These are phyloP conservation scores for Blastobotrys elegans DNA, from an alignment of 1,139 yeast genomes.

Conservation along the genomic window DNA sequence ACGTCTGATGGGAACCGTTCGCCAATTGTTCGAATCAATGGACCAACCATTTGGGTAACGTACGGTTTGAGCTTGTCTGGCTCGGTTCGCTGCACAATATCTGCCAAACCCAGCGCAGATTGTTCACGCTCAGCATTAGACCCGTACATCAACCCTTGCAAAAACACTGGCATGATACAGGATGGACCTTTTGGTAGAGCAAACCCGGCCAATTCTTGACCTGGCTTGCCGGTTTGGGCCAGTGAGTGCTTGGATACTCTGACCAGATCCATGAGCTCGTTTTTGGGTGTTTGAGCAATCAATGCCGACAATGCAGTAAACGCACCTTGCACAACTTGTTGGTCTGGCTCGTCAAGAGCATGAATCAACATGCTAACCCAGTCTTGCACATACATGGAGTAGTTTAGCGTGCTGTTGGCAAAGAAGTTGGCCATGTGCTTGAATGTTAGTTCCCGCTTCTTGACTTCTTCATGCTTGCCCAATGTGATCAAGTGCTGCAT, in stretches of 20 bases:
- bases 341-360: slow-evolving; percentile 67
- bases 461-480: slow-evolving; percentile 70
- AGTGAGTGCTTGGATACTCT: slow-evolving; percentile 74
- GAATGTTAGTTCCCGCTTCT: slow-evolving; percentile 61
- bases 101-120: slow-evolving; percentile 87
- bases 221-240: slow-evolving; percentile 57
- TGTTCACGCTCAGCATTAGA: slow-evolving; percentile 74
- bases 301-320: slow-evolving; percentile 63
- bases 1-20: slow-evolving; percentile 88
- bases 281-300: slow-evolving; percentile 55
- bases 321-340: slow-evolving; percentile 61
- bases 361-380: slow-evolving; percentile 67
- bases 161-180: slow-evolving; percentile 82
- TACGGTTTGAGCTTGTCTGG: slow-evolving; percentile 74
- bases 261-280: slow-evolving; percentile 68
- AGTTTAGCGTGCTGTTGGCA: slow-evolving; percentile 58
- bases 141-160: slow-evolving; percentile 96
- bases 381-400: slow-evolving; percentile 69
- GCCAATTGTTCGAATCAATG: slow-evolving; percentile 95
- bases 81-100: slow-evolving; percentile 80
- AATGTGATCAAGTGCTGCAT: slow-evolving; percentile 75
- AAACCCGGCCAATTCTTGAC: slow-evolving; percentile 71
- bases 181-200: slow-evolving; percentile 79
- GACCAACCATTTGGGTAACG: slow-evolving; percentile 94
- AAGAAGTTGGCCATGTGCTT: slow-evolving; percentile 72